Evolutionary conservation across 495 filamentous ascomycete genomes (phyloP).

Genomic region (Lasiosphaeria miniovina): DNA sequence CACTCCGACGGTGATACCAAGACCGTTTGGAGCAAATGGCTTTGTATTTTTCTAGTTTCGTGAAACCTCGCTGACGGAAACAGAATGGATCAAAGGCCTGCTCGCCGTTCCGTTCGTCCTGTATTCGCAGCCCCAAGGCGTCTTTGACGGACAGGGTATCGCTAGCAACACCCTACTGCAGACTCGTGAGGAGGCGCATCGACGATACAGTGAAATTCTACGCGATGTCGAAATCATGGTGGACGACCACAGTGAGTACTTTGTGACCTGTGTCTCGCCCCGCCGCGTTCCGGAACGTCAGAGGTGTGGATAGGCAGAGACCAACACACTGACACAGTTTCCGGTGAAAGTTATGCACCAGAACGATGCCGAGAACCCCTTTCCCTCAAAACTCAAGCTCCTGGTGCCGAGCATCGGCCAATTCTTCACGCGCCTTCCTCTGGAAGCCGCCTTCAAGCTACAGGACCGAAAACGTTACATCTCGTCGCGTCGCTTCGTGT

Average conservation of each 20-base stretch:
- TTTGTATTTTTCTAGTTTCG: background rate
- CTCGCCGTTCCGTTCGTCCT: conserved; percentile 96
- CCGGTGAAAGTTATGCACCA: conserved; percentile 64
- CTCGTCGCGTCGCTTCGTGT: conserved; percentile 87
- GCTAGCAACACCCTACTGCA: conserved; percentile 51
- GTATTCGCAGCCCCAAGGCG: conserved; percentile 87
- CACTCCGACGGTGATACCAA: background rate
- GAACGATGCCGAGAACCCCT: conserved; percentile 49
- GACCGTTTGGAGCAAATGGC: background rate
- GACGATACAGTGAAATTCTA: conserved; percentile 92
- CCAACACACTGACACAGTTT: conserved; percentile 8
- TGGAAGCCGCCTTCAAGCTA: conserved; percentile 86
- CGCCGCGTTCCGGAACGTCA: too few relatives aligned
- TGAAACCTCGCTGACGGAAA: background rate
- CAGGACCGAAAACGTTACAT: conserved; percentile 84
- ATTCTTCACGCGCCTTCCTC: conserved; percentile 84
- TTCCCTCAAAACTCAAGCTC: conserved; percentile 85
- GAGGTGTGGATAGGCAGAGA: background rate
- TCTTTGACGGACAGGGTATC: conserved; percentile 59
- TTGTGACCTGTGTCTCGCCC: background rate
- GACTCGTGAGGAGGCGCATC: conserved; percentile 65
- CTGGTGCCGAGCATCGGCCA: conserved; percentile 84
- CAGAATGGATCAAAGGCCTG: conserved; percentile 73
- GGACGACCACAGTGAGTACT: conserved; percentile 76
- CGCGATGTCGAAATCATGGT: conserved; percentile 88